Base-by-base conservation (phyloP, 2,329 filamentous ascomycete species). In the Chaetomium strumarium region DNA sequence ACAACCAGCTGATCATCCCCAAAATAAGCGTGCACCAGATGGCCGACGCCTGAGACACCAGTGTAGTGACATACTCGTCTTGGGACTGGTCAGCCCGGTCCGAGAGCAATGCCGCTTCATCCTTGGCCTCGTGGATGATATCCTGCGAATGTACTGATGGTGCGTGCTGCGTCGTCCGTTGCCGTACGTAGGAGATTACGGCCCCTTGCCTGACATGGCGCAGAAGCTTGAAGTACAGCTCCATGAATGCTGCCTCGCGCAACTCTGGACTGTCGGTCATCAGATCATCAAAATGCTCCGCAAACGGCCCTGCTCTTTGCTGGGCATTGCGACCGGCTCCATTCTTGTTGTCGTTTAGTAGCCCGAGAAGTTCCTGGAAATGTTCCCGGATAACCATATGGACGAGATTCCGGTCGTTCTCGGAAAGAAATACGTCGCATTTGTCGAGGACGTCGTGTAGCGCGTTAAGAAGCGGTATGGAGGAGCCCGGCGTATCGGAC, bases 1-100 rank as follows among this genome's bases (percentile, higher is more conserved):
- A 70, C 48, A 81, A 64, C 79, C 78, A 81, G 61, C 77, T 80
- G 19, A 81, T 68, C 78, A 81, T 81, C 24, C 78, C 67, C 56
- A 81, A 77, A 4, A 80, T 69, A 16, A 81, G 65, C 8, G 73
- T 75, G 58, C 75, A 77, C 78, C 78, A 81, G n/a, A 79, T 72
- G 7, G 72, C 69, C 16, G 62, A 62, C 1, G 63, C 64, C 19
- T 53, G 16, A 10, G 49, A 40, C 33, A 59, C 58, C 3, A 57
- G 44, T 8, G 47, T 46, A 5, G 54, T 53, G 12, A 24, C 30
- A 34, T 54, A 45, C 31, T 46, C 38, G 37, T 43, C 46, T 7
- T 37, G n/a, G n/a, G 20, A 20, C 29, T 41, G 46, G 12, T 48
- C 34, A 2, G 38, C 42, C 11, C 33, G 45, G 7, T 55, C 49